Conservation (phyloP, 345 rosid species). For the Raphanus sativus region DNA sequence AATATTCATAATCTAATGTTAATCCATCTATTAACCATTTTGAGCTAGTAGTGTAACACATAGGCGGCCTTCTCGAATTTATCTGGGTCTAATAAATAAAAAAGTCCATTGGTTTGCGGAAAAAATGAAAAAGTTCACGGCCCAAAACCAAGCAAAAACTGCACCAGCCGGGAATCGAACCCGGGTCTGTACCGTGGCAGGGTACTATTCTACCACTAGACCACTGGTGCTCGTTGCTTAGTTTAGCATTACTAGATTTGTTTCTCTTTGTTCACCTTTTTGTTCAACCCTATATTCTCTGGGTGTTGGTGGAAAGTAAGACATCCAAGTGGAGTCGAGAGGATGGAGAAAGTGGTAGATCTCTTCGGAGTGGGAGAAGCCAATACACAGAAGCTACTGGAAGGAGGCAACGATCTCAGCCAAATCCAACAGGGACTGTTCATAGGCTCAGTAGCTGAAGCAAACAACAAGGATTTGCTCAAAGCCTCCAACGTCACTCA, state of each 20-base stretch:
- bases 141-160: too few relatives aligned
- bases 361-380: constrained; percentile 38
- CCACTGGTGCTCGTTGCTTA: constrained; percentile 34
- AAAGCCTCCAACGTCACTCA: constrained; percentile 65
- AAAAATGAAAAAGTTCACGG: too few relatives aligned
- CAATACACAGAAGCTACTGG: constrained; percentile 13
- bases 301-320: neutral
- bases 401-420: constrained; percentile 41
- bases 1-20: too few relatives aligned
- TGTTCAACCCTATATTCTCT: neutral
- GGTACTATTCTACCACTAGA: constrained; percentile 64
- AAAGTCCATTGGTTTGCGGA: too few relatives aligned
- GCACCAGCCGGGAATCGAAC: constrained; percentile 86
- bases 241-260: too few relatives aligned
- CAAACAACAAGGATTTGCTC: constrained; percentile 51
- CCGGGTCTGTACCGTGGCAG: constrained; percentile 84
- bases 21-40: too few relatives aligned
- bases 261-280: neutral
- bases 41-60: too few relatives aligned
- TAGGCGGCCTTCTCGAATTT: too few relatives aligned
- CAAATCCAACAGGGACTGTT: constrained; percentile 43
- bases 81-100: too few relatives aligned
- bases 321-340: neutral
- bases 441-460: constrained; percentile 63
- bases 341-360: constrained; percentile 39